phyloP scores from a whole-genome alignment of 257 asterid genomes.

The Mentha longifolia region DNA sequence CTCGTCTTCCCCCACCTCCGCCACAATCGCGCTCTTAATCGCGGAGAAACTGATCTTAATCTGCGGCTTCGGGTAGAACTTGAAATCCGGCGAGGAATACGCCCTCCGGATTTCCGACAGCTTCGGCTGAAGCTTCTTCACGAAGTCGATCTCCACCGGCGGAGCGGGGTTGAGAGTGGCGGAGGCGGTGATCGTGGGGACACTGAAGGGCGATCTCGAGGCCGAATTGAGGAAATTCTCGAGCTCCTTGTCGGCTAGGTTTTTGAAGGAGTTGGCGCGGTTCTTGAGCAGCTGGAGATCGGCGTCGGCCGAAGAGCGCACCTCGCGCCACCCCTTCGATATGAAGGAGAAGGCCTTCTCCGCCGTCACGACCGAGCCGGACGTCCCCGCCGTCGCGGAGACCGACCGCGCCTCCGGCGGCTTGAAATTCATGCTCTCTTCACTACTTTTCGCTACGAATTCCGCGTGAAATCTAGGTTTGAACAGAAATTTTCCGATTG shows the following conservation, averaged over 20 bases:
- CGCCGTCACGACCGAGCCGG: slow-evolving; percentile 66
- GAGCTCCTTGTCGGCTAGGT: slow-evolving; percentile 75
- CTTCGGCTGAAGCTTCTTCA: slow-evolving; percentile 82
- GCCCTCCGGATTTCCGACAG: slow-evolving; percentile 78
- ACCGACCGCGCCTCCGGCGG: slow-evolving; percentile 67
- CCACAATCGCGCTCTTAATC: slow-evolving; percentile 75
- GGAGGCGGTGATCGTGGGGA: slow-evolving; percentile 75
- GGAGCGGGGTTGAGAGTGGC: slow-evolving; percentile 56
- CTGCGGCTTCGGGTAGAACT: slow-evolving; percentile 59
- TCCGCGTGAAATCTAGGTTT: slow-evolving; percentile 21
- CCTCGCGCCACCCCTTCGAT: slow-evolving; percentile 97
- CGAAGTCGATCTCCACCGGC: slow-evolving; percentile 81
- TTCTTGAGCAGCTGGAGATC: slow-evolving; percentile 83
- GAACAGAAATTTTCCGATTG: slow-evolving; percentile 32
- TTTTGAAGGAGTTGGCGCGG: slow-evolving; percentile 80
- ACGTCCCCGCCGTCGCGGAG: slow-evolving; percentile 39
- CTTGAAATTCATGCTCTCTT: slow-evolving; percentile 51
- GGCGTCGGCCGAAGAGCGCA: slow-evolving; percentile 95
- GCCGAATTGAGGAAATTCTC: slow-evolving; percentile 94
- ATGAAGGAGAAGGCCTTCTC: slow-evolving; percentile 92
- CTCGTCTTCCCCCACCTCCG: slow-evolving; percentile 74
- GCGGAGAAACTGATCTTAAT: slow-evolving; percentile 74
- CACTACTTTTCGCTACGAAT: neutral
- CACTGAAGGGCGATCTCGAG: slow-evolving; percentile 70
- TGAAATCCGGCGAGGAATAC: slow-evolving; percentile 87